phyloP scores from a whole-genome alignment of 768 basidiomycete species.

The Suillus fuscotomentosus region DNA sequence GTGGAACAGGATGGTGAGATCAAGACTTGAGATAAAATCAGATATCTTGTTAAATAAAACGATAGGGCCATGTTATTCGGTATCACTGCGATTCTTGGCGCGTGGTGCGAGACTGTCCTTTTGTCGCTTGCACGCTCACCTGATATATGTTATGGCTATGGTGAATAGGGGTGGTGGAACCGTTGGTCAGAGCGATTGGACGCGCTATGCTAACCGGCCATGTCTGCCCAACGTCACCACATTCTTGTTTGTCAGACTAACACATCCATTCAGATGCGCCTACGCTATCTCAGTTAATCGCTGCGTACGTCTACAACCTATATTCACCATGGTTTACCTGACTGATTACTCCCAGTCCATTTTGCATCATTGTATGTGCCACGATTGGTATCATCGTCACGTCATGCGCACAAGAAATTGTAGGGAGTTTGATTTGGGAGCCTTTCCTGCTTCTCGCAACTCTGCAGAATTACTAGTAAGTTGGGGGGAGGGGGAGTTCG shows the following conservation, averaged over 20 bases:
- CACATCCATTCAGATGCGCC: background rate
- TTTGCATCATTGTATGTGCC: slow-evolving; percentile 16
- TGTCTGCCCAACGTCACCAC: background rate
- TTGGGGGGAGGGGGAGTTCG: background rate
- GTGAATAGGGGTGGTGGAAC: background rate
- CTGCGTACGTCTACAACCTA: background rate
- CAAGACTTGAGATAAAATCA: background rate
- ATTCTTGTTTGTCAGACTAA: background rate
- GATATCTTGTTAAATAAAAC: background rate
- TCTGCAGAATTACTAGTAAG: slow-evolving; percentile 19
- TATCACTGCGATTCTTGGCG: background rate
- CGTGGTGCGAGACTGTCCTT: background rate
- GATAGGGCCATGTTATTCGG: background rate
- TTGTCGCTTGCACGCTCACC: background rate
- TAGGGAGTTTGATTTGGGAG: slow-evolving; percentile 17
- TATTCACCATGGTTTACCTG: background rate
- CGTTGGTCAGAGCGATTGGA: background rate
- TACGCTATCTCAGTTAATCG: background rate
- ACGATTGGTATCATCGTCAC: slow-evolving; percentile 17
- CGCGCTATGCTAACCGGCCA: background rate
- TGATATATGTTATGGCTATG: background rate
- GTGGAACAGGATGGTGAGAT: slow-evolving; percentile 2
- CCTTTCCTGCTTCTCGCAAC: slow-evolving; percentile 17
- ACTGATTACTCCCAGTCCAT: slow-evolving; percentile 9
- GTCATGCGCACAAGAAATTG: slow-evolving; percentile 11